Base-by-base conservation (phyloP, 208 protist genomes). In the Trypanosoma mega region DNA sequence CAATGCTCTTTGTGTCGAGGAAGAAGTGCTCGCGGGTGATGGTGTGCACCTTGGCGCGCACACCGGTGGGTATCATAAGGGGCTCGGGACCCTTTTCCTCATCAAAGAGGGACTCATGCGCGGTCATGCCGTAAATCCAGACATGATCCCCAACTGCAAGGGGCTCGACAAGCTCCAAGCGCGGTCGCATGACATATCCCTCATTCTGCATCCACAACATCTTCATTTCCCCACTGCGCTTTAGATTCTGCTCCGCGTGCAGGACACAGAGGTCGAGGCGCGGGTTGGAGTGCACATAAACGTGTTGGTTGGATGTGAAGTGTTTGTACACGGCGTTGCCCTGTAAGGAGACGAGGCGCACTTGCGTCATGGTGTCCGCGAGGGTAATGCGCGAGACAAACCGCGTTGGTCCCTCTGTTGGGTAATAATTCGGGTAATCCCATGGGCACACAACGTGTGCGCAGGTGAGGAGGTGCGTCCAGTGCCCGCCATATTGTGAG, bases 171-270 rank as follows among this genome's bases (percentile, higher is more conserved):
- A 96, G 56, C 69, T 96, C 89, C 0, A 96, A 67, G 2, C 89
- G 77, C 7, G 89, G 89, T 9, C 86, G 78, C 18, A 84, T 74
- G 39, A 93, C 67, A 63, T 90, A 82, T 26, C 89, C 89, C 51
- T 96, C 86, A 69, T 96, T 96, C 68, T 96, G 89, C 84, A 93
- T 88, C 85, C 86, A 93, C 79, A 96, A 55, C 85, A 96, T 92
- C 67, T 93, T 92, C 89, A 96, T 93, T 59, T 96, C 85, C 9
- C 89, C 85, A 51, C 80, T 89, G 34, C 85, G 80, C 68, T 90
- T 90, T 37, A 96, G 53, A 68, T 90, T 91, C 63, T 93, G 82
- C 76, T 96, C 85, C 6, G 89, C 58, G 65, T 96, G 89, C 14
- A 93, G 21, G 2, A 96, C 89, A 57, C 85, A 96, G 14, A 96